Percentiles rank a stretch among this genome's conserved stretches.
These are phyloP conservation scores for Lentinula sp. DNA, from an alignment of 768 basidiomycete genomes.

Conservation along the genomic window DNA sequence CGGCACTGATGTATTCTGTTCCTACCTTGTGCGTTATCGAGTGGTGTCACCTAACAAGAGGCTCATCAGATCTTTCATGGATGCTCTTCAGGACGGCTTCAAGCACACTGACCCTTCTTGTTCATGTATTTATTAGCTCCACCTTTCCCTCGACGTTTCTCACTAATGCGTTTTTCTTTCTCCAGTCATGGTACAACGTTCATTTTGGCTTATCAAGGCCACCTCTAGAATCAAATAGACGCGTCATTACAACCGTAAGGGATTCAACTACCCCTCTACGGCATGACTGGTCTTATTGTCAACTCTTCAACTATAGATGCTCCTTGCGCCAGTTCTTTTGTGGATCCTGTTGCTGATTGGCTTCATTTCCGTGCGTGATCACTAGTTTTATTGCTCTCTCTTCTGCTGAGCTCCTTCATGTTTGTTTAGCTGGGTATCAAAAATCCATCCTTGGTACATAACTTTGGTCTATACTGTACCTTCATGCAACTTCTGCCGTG, in stretches of 20 bases:
- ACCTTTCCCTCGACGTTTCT: not conserved
- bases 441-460: not conserved
- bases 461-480: constrained; percentile 5
- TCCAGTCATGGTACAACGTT: constrained; percentile 10
- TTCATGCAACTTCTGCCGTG: constrained; percentile 6
- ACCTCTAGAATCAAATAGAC: constrained; percentile 7
- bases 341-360: constrained; percentile 3
- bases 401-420: not conserved
- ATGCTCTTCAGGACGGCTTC: constrained; percentile 2
- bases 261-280: not conserved
- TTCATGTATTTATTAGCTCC: not conserved
- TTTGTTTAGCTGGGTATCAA: constrained; percentile 3
- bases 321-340: constrained; percentile 3
- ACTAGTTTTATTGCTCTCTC: not conserved
- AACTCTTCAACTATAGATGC: not conserved
- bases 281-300: not conserved
- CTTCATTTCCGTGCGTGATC: constrained; percentile 2
- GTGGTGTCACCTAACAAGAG: not conserved
- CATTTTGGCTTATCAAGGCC: constrained; percentile 7
- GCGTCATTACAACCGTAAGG: not conserved
- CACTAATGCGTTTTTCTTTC: not conserved
- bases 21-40: constrained; percentile 7
- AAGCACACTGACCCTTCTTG: constrained; percentile 7
- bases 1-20: constrained; percentile 9
- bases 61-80: not conserved